Percentiles rank a stretch among this genome's conserved stretches.
These are phyloP conservation scores for Isatis lusitanica DNA, from an alignment of 441 rosid species.

Conservation along the genomic window DNA sequence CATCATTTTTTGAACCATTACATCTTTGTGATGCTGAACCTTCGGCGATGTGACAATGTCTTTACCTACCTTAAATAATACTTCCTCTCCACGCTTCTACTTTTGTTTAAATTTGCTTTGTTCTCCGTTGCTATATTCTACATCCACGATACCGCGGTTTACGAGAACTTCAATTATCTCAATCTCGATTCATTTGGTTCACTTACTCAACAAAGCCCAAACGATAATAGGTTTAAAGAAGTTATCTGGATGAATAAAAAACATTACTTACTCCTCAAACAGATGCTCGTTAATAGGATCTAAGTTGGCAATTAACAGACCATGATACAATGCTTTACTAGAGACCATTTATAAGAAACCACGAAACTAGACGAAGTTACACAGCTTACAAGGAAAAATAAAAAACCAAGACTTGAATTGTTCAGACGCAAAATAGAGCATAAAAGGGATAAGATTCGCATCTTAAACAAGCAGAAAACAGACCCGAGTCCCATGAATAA, in stretches of 20 bases:
- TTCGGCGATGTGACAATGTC: no score
- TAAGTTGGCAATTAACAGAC: constrained; percentile 14
- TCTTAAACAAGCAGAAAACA: constrained; percentile 22
- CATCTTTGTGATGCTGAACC: no score
- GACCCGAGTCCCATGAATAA: constrained; percentile 23
- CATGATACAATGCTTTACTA: constrained; percentile 23
- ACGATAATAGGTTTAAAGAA: neutral
- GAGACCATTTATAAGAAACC: constrained; percentile 17
- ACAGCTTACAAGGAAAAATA: constrained; percentile 14
- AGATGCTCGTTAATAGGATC: neutral
- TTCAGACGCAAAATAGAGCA: constrained; percentile 15
- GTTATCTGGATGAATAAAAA: neutral
- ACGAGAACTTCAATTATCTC: no score
- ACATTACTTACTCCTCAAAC: neutral
- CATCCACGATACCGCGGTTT: no score
- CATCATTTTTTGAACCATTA: no score
- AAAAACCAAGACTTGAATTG: neutral
- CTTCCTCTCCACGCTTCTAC: no score
- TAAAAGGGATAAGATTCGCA: constrained; percentile 16
- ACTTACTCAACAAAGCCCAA: neutral
- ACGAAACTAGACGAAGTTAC: constrained; percentile 30
- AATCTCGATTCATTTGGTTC: neutral
- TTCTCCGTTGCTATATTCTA: no score
- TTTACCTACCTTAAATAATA: no score
- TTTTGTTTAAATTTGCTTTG: no score